These are phyloP conservation scores for Xylariaceae sp. DNA, from an alignment of 2,329 filamentous ascomycete genomes.

Conservation along the genomic window DNA sequence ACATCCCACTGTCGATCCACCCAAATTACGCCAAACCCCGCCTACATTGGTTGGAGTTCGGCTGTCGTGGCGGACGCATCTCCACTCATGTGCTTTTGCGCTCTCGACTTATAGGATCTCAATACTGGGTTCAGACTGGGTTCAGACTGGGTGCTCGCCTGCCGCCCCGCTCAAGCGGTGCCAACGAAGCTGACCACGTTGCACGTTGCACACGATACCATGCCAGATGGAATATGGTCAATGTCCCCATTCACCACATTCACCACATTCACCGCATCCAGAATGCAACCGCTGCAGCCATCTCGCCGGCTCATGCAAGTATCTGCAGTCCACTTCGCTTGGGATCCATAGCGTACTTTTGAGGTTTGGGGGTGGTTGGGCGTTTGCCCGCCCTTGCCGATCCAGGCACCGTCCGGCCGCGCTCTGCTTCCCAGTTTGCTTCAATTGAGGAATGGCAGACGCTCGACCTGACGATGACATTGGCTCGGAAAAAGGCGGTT, in stretches of 20 bases:
- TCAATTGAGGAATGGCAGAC: conserved; percentile 6
- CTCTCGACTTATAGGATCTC: background rate
- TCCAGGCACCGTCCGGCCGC: conserved; percentile 26
- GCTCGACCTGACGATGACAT: background rate
- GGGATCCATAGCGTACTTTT: background rate
- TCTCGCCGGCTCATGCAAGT: conserved; percentile 22
- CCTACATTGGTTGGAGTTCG: background rate
- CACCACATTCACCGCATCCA: background rate
- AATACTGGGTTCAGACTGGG: background rate
- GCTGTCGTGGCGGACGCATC: background rate
- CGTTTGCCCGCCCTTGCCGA: conserved; percentile 26
- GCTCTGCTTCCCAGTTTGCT: conserved; percentile 4
- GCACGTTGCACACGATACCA: conserved; percentile 34
- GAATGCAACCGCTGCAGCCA: background rate
- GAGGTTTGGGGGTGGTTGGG: conserved; percentile 21
- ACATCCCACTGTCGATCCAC: no score
- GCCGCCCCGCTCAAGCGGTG: conserved; percentile 26
- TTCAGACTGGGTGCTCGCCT: conserved; percentile 22
- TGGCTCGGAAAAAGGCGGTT: conserved; percentile 16
- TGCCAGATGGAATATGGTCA: background rate
- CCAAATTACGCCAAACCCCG: background rate
- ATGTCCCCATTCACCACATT: background rate
- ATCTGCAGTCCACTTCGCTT: conserved; percentile 17
- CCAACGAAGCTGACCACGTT: conserved; percentile 37
- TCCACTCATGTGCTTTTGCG: conserved; percentile 12